phyloP scores from a whole-genome alignment of 306 rosid genomes.

The Acmispon strigosus region DNA sequence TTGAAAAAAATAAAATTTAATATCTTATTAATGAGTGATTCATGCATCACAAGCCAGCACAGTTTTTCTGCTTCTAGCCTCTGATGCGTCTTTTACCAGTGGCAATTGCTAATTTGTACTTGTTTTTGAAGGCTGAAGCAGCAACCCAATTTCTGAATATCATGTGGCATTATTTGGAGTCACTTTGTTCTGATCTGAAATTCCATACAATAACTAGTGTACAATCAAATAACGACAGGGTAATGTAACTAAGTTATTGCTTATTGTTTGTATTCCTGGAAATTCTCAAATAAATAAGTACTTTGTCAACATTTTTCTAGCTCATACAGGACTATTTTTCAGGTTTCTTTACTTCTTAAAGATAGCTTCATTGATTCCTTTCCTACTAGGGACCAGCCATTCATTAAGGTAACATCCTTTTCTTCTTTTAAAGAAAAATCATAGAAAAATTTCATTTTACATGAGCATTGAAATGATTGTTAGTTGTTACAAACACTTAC shows the following conservation, averaged over 20 bases:
- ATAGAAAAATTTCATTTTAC: not conserved
- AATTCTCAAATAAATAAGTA: not conserved
- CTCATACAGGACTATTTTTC: constrained; percentile 27
- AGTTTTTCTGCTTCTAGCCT: constrained; percentile 9
- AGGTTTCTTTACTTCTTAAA: constrained; percentile 96
- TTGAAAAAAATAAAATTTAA: not conserved
- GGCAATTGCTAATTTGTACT: constrained; percentile 16
- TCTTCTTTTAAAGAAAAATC: constrained; percentile 4
- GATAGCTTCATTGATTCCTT: constrained; percentile 91
- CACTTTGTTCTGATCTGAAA: constrained; percentile 74
- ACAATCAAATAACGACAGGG: constrained; percentile 81
- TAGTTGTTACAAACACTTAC: not conserved
- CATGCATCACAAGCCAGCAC: constrained; percentile 3
- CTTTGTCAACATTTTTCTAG: constrained; percentile 8
- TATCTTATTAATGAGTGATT: not conserved
- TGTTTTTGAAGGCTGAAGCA: constrained; percentile 59
- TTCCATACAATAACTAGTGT: constrained; percentile 82
- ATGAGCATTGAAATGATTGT: constrained; percentile 1
- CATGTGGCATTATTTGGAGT: constrained; percentile 63
- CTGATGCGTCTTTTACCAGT: constrained; percentile 7
- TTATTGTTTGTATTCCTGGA: constrained; percentile 6
- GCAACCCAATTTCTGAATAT: constrained; percentile 59
- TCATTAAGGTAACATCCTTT: constrained; percentile 61
- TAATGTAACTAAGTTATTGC: constrained; percentile 25
- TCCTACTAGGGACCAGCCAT: constrained; percentile 70